These are phyloP conservation scores for Amphirosellinia nigrospora DNA, from an alignment of 495 filamentous ascomycete species.

Conservation along the genomic window DNA sequence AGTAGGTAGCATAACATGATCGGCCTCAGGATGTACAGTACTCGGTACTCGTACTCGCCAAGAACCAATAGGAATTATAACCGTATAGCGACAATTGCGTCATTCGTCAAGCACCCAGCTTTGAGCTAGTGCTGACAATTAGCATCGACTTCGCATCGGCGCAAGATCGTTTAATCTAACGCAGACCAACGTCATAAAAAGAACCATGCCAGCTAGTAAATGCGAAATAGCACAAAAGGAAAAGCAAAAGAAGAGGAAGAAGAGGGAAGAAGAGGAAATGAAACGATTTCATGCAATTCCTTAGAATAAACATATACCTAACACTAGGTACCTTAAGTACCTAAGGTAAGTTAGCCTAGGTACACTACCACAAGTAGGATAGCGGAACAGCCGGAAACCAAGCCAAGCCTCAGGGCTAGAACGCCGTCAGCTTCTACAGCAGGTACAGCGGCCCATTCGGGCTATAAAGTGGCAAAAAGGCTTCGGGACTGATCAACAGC, in stretches of 20 bases:
- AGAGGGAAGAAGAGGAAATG: too few species aligned
- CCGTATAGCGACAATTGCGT: not conserved
- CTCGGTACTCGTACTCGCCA: not conserved
- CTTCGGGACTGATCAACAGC: too few species aligned
- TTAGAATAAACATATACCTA: too few species aligned
- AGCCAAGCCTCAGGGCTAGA: not conserved
- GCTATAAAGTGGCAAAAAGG: too few species aligned
- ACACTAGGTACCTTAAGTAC: too few species aligned
- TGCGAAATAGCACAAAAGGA: too few species aligned
- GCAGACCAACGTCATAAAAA: not conserved
- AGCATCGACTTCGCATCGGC: not conserved
- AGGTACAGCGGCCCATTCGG: too few species aligned
- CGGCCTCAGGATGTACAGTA: not conserved
- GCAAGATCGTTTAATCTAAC: not conserved
- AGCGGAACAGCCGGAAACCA: conserved; percentile 13
- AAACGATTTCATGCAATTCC: too few species aligned
- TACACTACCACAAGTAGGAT: too few species aligned
- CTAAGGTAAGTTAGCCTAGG: too few species aligned
- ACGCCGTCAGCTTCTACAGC: not conserved
- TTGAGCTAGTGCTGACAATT: not conserved
- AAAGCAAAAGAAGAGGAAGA: too few species aligned
- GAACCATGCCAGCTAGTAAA: not conserved
- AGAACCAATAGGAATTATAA: not conserved
- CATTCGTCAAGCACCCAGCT: not conserved
- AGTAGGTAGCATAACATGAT: too few species aligned